phyloP scores from a whole-genome alignment of 139 green algal genomes.

The Marvania coccoides region DNA sequence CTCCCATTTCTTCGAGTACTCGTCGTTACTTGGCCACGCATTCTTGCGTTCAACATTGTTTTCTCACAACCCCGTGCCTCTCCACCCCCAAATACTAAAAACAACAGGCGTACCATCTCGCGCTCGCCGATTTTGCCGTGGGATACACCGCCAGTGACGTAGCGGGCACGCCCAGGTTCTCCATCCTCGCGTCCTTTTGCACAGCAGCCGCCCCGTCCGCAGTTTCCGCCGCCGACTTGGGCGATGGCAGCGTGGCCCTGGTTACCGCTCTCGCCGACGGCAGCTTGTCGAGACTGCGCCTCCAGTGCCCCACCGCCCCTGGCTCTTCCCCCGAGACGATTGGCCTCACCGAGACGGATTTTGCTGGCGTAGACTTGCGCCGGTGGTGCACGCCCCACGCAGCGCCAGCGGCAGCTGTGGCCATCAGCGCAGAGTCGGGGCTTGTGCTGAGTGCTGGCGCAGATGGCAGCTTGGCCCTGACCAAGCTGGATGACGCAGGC shows the following conservation, averaged over 20 bases:
- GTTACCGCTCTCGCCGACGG: neutral
- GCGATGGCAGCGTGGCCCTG: neutral
- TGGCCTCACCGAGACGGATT: conserved; percentile 1
- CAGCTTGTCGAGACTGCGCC: neutral
- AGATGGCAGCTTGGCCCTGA: neutral
- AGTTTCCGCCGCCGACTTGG: neutral
- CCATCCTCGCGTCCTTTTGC: neutral
- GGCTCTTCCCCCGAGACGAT: neutral
- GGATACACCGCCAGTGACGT: neutral
- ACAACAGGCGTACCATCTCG: conserved; percentile 7
- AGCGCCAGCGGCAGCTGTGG: neutral
- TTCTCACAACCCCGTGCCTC: no score
- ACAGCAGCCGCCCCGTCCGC: neutral
- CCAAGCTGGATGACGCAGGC: neutral
- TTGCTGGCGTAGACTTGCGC: neutral
- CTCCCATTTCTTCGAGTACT: no score
- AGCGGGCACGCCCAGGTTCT: neutral
- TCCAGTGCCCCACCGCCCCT: neutral
- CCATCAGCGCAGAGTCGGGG: neutral
- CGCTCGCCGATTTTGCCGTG: neutral
- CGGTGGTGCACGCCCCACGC: neutral
- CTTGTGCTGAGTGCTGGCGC: neutral
- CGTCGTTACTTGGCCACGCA: neutral
- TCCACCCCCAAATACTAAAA: no score
- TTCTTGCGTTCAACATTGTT: no score